Evolutionary conservation across 2,329 filamentous ascomycete genomes (phyloP).

Genomic region (Pestalotiopsis sp.): DNA sequence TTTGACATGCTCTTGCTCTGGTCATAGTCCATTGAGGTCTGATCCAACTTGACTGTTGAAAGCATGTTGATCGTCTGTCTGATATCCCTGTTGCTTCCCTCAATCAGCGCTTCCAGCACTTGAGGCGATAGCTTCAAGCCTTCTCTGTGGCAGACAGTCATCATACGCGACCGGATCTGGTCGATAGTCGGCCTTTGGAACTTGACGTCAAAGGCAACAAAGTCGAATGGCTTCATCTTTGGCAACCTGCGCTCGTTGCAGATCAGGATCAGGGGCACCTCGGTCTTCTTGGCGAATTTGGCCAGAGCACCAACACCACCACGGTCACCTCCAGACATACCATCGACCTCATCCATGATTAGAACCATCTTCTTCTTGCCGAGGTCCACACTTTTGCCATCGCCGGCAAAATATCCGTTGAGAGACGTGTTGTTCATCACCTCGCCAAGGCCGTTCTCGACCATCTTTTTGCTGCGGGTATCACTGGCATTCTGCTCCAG

Average conservation of each 20-base stretch:
- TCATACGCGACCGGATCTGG: constrained; percentile 86
- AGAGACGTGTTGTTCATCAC: constrained; percentile 93
- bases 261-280: constrained; percentile 93
- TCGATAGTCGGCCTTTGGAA: constrained; percentile 90
- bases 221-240: constrained; percentile 98
- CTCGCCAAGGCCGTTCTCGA: constrained; percentile 84
- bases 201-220: constrained; percentile 77
- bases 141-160: constrained; percentile 93
- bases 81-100: constrained; percentile 94
- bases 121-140: constrained; percentile 79
- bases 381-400: constrained; percentile 76
- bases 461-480: constrained; percentile 90
- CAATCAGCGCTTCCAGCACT: constrained; percentile 90
- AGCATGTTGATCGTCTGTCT: constrained; percentile 99
- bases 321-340: constrained; percentile 96
- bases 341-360: constrained; percentile 99
- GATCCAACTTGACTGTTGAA: constrained; percentile 87
- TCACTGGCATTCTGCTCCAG: constrained; percentile 97
- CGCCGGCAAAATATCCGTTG: constrained; percentile 83
- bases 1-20: constrained; percentile 93
- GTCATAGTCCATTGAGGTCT: constrained; percentile 76
- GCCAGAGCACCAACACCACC: constrained; percentile 94
- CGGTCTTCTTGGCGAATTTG: constrained; percentile 91
- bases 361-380: constrained; percentile 91
- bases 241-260: constrained; percentile 92